These are phyloP conservation scores for Tagetes erecta DNA, from an alignment of 129 eudicot species.

Conservation along the genomic window DNA sequence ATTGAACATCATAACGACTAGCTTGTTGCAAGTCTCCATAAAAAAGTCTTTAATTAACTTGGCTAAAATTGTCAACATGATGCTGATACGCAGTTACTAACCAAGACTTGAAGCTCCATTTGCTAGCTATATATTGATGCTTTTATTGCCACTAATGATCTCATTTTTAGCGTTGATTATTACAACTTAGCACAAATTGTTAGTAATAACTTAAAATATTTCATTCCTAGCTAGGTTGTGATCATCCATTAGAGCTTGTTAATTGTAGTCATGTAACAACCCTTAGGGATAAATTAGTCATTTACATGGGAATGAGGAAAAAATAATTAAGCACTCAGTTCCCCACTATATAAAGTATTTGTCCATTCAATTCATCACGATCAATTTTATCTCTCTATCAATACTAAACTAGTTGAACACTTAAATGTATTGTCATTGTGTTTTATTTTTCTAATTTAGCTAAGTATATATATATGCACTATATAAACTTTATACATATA, in stretches of 20 bases:
- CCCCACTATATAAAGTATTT: neutral
- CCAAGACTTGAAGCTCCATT: too few species aligned
- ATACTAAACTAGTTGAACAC: neutral
- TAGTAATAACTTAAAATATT: too few species aligned
- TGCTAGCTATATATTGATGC: too few species aligned
- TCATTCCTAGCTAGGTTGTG: neutral
- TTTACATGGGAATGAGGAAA: neutral
- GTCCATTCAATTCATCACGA: neutral
- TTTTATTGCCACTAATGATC: too few species aligned
- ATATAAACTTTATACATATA: constrained; percentile 12
- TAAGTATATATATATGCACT: constrained; percentile 10
- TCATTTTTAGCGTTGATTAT: too few species aligned
- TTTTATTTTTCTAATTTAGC: neutral
- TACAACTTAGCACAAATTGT: too few species aligned
- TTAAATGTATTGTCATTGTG: neutral
- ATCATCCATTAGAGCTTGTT: neutral
- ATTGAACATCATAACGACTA: too few species aligned
- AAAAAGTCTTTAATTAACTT: too few species aligned
- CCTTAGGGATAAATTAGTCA: neutral
- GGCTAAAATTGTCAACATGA: too few species aligned
- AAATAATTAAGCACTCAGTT: neutral
- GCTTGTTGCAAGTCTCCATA: too few species aligned
- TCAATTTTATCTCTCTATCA: neutral
- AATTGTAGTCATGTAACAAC: neutral
- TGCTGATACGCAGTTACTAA: too few species aligned